Percentiles rank a stretch among this genome's conserved stretches.
phyloP scores from a whole-genome alignment of 768 basidiomycete species.

The Chalciporus chontae region DNA sequence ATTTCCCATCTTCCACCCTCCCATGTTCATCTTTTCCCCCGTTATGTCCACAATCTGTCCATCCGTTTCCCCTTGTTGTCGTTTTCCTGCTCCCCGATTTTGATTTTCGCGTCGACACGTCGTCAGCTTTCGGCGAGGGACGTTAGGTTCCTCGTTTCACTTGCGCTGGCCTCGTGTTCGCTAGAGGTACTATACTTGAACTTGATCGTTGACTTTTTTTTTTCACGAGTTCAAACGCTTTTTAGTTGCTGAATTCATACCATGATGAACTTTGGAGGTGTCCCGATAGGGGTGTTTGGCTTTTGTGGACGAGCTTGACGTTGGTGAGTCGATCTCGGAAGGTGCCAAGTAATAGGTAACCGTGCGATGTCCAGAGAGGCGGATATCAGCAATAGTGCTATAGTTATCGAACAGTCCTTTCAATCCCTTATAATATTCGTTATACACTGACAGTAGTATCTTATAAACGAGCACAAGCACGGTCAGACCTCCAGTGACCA shows the following conservation, averaged over 20 bases:
- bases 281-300: too few species aligned
- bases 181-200: conserved; percentile 9
- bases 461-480: too few species aligned
- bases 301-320: too few species aligned
- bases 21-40: background rate
- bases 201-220: background rate
- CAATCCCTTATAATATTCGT: too few species aligned
- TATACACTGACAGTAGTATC: too few species aligned
- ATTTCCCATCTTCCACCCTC: background rate
- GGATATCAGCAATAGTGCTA: too few species aligned
- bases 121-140: background rate
- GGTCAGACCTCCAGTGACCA: too few species aligned
- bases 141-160: background rate
- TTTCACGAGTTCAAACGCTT: background rate
- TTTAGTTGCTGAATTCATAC: background rate
- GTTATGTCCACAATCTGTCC: background rate
- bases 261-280: too few species aligned
- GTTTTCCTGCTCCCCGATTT: background rate
- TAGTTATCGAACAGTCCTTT: too few species aligned
- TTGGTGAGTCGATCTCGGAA: too few species aligned
- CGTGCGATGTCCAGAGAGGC: too few species aligned
- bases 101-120: background rate
- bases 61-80: background rate
- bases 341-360: too few species aligned
- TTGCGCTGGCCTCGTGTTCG: background rate